Conservation (phyloP, 1,284 basidiomycete genomes). For the Phellopilus nigrolimitatus region DNA sequence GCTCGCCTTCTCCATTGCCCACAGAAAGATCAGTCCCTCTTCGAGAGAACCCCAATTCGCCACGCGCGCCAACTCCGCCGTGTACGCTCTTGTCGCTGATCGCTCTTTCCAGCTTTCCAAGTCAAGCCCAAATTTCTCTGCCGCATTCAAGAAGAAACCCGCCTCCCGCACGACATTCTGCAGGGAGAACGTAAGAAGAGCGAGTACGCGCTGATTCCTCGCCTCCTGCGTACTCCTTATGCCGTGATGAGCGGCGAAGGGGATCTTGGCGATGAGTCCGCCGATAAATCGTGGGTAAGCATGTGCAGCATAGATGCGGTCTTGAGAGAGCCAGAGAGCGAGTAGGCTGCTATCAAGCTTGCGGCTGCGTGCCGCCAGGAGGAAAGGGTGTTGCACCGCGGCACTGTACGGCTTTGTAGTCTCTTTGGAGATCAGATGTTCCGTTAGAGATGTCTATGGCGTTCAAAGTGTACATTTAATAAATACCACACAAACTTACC, state of each 20-base stretch:
- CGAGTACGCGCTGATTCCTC: conserved; percentile 42
- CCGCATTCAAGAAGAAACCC: conserved; percentile 54
- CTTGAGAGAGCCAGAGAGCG: conserved; percentile 58
- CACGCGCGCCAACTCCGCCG: conserved; percentile 61
- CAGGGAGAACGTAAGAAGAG: conserved; percentile 46
- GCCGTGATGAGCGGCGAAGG: conserved; percentile 36
- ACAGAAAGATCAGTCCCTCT: conserved; percentile 66
- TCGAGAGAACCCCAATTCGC: conserved; percentile 44
- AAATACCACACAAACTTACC: too few species aligned
- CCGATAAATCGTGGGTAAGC: conserved; percentile 62
- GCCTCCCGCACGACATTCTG: conserved; percentile 57
- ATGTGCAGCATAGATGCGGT: conserved; percentile 65
- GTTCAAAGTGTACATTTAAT: too few species aligned
- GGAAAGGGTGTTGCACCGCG: conserved; percentile 54
- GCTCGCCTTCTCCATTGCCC: conserved; percentile 74
- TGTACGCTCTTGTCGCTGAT: conserved; percentile 61
- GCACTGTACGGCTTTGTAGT: conserved; percentile 32
- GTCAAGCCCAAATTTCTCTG: conserved; percentile 40
- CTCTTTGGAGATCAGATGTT: background rate
- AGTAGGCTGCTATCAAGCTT: conserved; percentile 44
- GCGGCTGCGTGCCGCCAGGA: conserved; percentile 46
- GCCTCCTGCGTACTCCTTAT: conserved; percentile 33
- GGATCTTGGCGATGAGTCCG: conserved; percentile 48
- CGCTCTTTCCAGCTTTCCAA: conserved; percentile 48
- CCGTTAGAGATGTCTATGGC: too few species aligned